A percentile compares a stretch with the other conserved stretches of the same genome.
Conservation (phyloP, 805 yeast genomes). For the Nakazawaea siamensis region DNA sequence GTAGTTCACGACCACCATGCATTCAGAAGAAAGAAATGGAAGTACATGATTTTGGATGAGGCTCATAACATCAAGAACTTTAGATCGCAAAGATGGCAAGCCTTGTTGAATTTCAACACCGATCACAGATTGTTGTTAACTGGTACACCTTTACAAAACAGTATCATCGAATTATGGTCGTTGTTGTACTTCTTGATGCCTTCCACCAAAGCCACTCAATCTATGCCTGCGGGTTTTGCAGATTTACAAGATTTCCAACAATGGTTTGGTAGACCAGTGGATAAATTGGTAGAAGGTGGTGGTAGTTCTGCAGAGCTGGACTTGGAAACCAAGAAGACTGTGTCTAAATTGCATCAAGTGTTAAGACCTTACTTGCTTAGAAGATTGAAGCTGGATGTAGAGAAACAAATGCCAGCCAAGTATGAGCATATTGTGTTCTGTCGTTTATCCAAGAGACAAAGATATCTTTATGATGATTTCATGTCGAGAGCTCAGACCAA, state of each 20-base stretch:
- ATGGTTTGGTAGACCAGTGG: conserved; percentile 98
- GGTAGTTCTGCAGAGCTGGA: conserved; percentile 34
- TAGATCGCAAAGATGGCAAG: conserved; percentile 96
- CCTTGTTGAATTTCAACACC: conserved; percentile 86
- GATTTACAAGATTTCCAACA: conserved; percentile 92
- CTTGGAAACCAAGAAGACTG: conserved; percentile 79
- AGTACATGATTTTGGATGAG: conserved; percentile 93
- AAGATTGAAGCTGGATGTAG: conserved; percentile 92
- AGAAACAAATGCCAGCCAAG: conserved; percentile 97
- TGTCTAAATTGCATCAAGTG: conserved; percentile 84
- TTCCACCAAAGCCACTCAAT: conserved; percentile 57
- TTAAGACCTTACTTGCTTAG: conserved; percentile 87
- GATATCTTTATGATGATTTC: conserved; percentile 90
- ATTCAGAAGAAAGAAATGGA: conserved; percentile 89
- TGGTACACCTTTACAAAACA: conserved; percentile 96
- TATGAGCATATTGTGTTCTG: conserved; percentile 94
- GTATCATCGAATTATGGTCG: conserved; percentile 94
- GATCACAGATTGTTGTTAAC: conserved; percentile 81
- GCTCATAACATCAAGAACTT: conserved; percentile 97
- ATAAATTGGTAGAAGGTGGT: conserved; percentile 77
- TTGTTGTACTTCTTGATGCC: conserved; percentile 94
- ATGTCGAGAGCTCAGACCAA: conserved; percentile 95
- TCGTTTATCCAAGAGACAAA: conserved; percentile 84
- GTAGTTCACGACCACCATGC: conserved; percentile 97
- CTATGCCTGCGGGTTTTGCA: conserved; percentile 94